Conservation (phyloP, 148 eudicot genomes). For the Linanthus parryae region DNA sequence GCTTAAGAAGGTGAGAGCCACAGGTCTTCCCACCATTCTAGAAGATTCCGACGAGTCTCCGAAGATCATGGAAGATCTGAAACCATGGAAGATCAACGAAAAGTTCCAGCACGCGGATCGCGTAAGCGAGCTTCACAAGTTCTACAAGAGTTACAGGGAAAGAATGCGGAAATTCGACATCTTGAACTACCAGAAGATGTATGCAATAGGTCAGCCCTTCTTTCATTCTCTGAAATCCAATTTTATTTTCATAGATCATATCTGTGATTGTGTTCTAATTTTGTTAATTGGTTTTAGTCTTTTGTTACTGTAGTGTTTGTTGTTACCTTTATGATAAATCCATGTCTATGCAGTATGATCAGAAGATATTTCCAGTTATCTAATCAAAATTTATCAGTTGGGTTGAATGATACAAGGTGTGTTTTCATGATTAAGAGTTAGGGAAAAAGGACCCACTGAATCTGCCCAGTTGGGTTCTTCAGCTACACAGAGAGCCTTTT, state of each 20-base stretch:
- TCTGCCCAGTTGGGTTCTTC: conserved; percentile 13
- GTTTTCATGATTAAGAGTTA: conserved; percentile 1
- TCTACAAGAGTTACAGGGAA: conserved; percentile 86
- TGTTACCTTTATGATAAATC: not conserved
- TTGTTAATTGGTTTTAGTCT: not conserved
- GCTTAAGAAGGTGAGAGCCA: conserved; percentile 71
- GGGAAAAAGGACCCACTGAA: conserved; percentile 18
- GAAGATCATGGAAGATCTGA: conserved; percentile 67
- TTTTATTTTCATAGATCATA: not conserved
- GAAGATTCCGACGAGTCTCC: conserved; percentile 90
- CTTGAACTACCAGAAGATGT: conserved; percentile 97
- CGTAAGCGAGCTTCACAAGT: conserved; percentile 65
- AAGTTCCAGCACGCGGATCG: conserved; percentile 46
- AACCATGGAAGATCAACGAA: conserved; percentile 92
- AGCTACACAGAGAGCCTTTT: conserved; percentile 5
- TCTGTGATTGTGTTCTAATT: not conserved
- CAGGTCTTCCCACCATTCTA: conserved; percentile 87
- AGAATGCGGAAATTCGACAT: conserved; percentile 93
- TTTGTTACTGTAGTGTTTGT: not conserved
- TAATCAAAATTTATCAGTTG: not conserved
- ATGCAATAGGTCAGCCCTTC: conserved; percentile 74
- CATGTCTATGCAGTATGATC: conserved; percentile 5
- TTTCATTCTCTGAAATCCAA: not conserved
- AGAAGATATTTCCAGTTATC: not conserved
- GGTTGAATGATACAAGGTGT: not conserved